Evolutionary conservation across 2,329 filamentous ascomycete species (phyloP).

Genomic region (Botrytis pseudocinerea): DNA sequence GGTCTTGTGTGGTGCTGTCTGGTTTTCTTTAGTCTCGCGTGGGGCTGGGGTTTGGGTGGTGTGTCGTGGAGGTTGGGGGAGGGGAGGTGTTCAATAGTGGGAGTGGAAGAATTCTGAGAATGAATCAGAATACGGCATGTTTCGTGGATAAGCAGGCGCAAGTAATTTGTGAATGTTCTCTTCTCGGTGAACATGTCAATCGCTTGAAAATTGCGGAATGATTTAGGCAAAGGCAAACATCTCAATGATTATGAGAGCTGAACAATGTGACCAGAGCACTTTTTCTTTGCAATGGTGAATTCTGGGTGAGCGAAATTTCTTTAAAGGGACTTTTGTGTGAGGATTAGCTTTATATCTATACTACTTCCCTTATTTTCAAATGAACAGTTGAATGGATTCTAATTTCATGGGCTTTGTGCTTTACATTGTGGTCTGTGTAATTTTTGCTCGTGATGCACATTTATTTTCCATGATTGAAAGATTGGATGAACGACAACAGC

Average conservation of each 20-base stretch:
- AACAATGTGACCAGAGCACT: background rate
- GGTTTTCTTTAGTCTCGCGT: no score
- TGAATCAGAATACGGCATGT: no score
- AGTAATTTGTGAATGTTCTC: background rate
- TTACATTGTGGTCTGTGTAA: background rate
- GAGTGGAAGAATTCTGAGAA: background rate
- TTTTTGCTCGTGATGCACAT: background rate
- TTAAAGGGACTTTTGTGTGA: background rate
- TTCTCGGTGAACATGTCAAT: background rate
- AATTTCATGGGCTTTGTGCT: background rate
- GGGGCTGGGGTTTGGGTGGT: no score
- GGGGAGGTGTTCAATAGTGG: background rate
- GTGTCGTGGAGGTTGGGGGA: background rate
- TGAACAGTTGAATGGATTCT: background rate
- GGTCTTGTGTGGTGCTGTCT: accelerated
- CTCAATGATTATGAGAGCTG: background rate
- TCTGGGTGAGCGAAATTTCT: background rate
- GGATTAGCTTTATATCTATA: background rate
- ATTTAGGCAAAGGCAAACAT: background rate
- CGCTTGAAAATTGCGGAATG: background rate
- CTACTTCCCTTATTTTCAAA: background rate
- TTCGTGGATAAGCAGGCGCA: background rate
- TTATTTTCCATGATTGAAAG: background rate
- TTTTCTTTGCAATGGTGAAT: background rate
- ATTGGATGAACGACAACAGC: background rate